Conservation (phyloP, 2,329 filamentous ascomycete genomes). For the Aspergillus pseudotamarii region DNA sequence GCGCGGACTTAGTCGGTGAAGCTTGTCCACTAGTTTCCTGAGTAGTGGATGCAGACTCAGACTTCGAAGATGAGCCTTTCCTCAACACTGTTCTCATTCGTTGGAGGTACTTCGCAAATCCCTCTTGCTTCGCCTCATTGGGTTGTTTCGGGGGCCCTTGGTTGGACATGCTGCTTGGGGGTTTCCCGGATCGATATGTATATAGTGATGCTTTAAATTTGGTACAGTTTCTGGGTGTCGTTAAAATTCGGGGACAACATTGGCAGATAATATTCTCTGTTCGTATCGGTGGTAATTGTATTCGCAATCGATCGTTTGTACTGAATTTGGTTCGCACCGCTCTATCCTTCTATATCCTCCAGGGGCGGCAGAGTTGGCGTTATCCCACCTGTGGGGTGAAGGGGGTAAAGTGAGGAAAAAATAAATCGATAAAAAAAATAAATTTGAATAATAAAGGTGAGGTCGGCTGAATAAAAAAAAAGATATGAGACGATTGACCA, state of each 20-base stretch:
- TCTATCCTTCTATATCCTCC: background rate
- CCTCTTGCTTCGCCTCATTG: slow-evolving; percentile 32
- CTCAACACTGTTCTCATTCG: slow-evolving; percentile 43
- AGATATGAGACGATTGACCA: background rate
- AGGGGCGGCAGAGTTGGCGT: background rate
- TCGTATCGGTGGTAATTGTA: background rate
- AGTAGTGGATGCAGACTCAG: slow-evolving; percentile 26
- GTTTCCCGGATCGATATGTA: background rate
- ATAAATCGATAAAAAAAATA: background rate
- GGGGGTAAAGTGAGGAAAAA: background rate
- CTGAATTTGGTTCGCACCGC: background rate
- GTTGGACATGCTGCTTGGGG: slow-evolving; percentile 26
- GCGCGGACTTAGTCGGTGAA: slow-evolving; percentile 18
- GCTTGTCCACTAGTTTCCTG: slow-evolving; percentile 17
- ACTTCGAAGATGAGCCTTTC: slow-evolving; percentile 33
- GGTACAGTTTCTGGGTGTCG: background rate
- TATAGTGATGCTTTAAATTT: background rate
- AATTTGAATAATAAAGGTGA: too few relatives aligned
- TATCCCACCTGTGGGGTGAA: background rate
- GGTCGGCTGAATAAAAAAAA: background rate
- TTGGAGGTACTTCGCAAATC: slow-evolving; percentile 43
- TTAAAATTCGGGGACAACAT: background rate
- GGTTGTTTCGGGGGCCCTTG: slow-evolving; percentile 19
- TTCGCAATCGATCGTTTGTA: background rate
- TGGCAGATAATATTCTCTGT: background rate